Base-by-base conservation (phyloP, 75 land plant genomes). In the Pseudotsuga menziesii region DNA sequence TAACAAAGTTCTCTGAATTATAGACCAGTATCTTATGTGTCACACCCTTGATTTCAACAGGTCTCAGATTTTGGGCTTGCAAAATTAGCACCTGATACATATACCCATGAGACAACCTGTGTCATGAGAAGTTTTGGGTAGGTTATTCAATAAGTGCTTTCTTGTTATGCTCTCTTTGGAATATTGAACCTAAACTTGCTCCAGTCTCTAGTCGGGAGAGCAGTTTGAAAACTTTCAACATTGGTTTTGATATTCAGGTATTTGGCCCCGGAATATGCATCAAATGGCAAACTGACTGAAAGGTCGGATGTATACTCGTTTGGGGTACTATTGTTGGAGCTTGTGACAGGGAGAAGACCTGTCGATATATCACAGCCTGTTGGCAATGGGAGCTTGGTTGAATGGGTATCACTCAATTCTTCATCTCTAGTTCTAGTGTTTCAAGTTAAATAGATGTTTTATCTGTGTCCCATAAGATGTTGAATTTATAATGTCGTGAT, bases 11-110 rank as follows among this genome's bases (percentile, higher is more conserved):
- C 22, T 78, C 35, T 25, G 44, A 57, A 44, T 70, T 58, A 19
- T 36, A 35, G 29, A 41, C 27, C 27, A 36, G 39, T 19, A 36
- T 63, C 73, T 67, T 69, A 36, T 67, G 76, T 29, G 29, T 66
- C 25, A 14, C 32, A 19, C 23, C 57, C 36, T 44, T 79, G 76
- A 35, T 27, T 54, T 7, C 27, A 15, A 29, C 80, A 87, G 89
- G 89, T 89, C 39, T 81, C 89, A 56, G 89, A 89, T 58, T 89
- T 89, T 75, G 91, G 89, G 52, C 88, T 89, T 76, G 89, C 89
- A 56, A 89, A 82, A 67, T 79, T 89, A 73, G 84, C 82, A 57
- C 61, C 76, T 4, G 89, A 87, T 80, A 82, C 84, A 26, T 52
- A 89, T 72, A 87, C 84, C 17, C 91, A 89, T 78, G 54, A 84